Evolutionary conservation across 2,329 filamentous ascomycete genomes (phyloP).

Genomic region (Penicillium expansum): DNA sequence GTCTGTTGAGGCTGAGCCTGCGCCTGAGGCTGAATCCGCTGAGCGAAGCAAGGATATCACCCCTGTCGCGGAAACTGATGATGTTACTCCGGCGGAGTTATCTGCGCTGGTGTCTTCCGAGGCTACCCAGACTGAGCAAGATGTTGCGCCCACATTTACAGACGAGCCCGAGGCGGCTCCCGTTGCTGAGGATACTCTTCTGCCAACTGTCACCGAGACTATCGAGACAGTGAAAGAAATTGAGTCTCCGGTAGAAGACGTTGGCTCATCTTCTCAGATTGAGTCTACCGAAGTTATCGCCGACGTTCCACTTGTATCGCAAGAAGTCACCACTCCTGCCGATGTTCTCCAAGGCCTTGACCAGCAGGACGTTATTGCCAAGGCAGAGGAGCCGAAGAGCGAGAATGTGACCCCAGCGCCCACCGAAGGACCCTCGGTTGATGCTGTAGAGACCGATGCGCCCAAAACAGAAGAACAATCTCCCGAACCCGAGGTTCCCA

Average conservation of each 20-base stretch:
- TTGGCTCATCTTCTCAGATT: not conserved
- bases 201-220: not conserved
- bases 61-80: conserved; percentile 1
- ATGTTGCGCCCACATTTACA: not conserved
- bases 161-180: not conserved
- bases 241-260: not conserved
- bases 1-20: conserved; percentile 1
- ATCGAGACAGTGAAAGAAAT: not conserved
- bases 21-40: not conserved
- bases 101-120: not conserved
- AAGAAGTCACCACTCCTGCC: not conserved
- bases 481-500: conserved; percentile 7
- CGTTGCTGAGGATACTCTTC: not conserved
- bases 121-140: not conserved
- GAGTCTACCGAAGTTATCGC: not conserved
- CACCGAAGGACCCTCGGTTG: not conserved
- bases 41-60: not conserved
- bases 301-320: not conserved
- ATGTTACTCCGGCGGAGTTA: not conserved
- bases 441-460: not conserved
- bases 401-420: not conserved
- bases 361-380: not conserved
- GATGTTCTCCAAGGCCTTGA: conserved; percentile 3
- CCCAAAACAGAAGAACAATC: not conserved
- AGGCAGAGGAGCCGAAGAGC: conserved; percentile 2